These are phyloP conservation scores for Mortierella antarctica DNA, from an alignment of 192 early-diverging fungal genomes.

Conservation along the genomic window DNA sequence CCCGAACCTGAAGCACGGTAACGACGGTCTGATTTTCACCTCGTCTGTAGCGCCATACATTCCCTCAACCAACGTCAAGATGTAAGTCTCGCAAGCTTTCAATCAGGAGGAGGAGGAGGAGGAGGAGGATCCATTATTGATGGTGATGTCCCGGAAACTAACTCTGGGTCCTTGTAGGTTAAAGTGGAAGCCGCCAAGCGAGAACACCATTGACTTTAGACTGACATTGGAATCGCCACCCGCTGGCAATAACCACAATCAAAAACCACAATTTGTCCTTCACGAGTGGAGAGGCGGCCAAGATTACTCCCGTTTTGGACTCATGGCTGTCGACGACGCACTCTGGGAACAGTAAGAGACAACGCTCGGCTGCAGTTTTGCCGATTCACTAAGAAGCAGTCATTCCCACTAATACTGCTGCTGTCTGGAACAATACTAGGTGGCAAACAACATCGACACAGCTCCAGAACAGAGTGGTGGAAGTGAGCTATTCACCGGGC, in stretches of 20 bases:
- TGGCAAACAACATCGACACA: constrained; percentile 31
- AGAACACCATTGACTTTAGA: constrained; percentile 84
- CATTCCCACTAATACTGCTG: background rate
- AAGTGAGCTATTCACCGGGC: constrained; percentile 68
- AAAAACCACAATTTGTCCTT: constrained; percentile 60
- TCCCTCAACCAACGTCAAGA: constrained; percentile 73
- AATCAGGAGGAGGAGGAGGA: background rate
- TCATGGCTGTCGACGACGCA: constrained; percentile 63
- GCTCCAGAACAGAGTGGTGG: constrained; percentile 70
- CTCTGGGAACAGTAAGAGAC: constrained; percentile 62
- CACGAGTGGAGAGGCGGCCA: constrained; percentile 57
- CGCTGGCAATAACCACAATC: constrained; percentile 26
- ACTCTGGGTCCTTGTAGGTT: constrained; percentile 57
- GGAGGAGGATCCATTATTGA: background rate
- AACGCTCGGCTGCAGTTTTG: background rate
- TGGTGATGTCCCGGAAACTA: background rate
- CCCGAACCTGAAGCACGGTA: constrained; percentile 72
- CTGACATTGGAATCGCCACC: constrained; percentile 52
- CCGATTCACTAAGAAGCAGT: no score
- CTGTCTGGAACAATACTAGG: constrained; percentile 1
- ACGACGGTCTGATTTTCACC: constrained; percentile 83
- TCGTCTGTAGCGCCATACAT: constrained; percentile 69
- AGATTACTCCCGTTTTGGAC: constrained; percentile 54
- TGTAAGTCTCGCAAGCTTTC: constrained; percentile 57
- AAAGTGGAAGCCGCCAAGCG: constrained; percentile 89